Evolutionary conservation across 78 protist genomes (phyloP).

Genomic region (Pigoraptor vietnamica): DNA sequence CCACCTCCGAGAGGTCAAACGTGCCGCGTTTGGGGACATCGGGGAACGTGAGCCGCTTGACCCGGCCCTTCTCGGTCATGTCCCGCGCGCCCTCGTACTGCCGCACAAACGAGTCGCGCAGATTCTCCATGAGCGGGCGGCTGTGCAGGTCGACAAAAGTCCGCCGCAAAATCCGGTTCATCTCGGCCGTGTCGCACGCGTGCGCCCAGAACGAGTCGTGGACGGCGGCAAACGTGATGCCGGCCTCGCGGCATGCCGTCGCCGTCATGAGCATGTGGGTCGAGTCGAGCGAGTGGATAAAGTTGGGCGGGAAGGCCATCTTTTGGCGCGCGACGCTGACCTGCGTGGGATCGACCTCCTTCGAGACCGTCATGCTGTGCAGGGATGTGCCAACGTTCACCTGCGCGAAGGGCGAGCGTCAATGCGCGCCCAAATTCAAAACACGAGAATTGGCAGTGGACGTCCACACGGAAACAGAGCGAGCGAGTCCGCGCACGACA

Average conservation of each 20-base stretch:
- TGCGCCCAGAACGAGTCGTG: constrained; percentile 96
- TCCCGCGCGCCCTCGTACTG: too few relatives aligned
- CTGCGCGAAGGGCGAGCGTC: background rate
- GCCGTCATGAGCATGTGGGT: constrained; percentile 91
- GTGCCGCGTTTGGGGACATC: too few relatives aligned
- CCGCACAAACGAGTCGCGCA: background rate
- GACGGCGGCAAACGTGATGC: constrained; percentile 76
- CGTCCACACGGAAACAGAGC: too few relatives aligned
- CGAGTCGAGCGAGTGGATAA: constrained; percentile 88
- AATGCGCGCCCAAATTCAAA: too few relatives aligned
- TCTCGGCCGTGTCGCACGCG: constrained; percentile 47
- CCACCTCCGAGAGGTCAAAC: too few relatives aligned
- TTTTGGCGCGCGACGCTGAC: background rate
- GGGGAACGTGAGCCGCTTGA: too few relatives aligned
- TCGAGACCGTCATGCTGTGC: background rate
- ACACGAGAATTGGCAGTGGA: too few relatives aligned
- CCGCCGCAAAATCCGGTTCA: constrained; percentile 62
- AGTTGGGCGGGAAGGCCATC: constrained; percentile 94
- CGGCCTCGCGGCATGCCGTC: background rate
- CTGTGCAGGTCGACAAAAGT: constrained; percentile 70
- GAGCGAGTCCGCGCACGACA: too few relatives aligned
- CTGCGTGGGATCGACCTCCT: background rate
- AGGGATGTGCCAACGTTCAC: background rate
- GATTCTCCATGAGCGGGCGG: constrained; percentile 44
- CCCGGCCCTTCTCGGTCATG: too few relatives aligned